Evolutionary conservation across 2,329 filamentous ascomycete species (phyloP).

Genomic region (Apiospora malaysiana): DNA sequence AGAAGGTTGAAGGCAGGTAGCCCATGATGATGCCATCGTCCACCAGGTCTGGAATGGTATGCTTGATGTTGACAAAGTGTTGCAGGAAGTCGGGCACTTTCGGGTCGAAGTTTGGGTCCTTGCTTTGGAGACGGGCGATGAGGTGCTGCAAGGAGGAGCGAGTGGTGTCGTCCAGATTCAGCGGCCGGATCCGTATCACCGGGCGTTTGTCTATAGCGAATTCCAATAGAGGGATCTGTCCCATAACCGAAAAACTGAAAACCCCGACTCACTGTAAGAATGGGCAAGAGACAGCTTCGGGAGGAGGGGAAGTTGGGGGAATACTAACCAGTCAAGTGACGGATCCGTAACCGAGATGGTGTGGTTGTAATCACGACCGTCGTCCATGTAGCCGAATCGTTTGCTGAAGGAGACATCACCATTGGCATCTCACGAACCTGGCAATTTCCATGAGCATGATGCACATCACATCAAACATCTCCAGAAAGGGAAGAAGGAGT

Average conservation of each 20-base stretch:
- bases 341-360: slow-evolving; percentile 41
- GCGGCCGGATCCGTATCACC: slow-evolving; percentile 14
- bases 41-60: slow-evolving; percentile 35
- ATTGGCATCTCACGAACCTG: slow-evolving; percentile 46
- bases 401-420: slow-evolving; percentile 49
- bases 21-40: slow-evolving; percentile 37
- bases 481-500: no score
- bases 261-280: slow-evolving; percentile 32
- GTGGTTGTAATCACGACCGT: slow-evolving; percentile 44
- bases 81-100: slow-evolving; percentile 33
- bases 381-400: slow-evolving; percentile 48
- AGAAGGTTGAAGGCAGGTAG: slow-evolving; percentile 30
- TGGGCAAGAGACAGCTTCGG: no score
- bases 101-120: neutral
- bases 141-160: slow-evolving; percentile 19
- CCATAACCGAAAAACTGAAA: slow-evolving; percentile 40
- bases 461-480: neutral
- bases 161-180: slow-evolving; percentile 20
- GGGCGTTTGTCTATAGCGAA: slow-evolving; percentile 45
- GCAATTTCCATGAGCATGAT: neutral
- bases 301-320: neutral
- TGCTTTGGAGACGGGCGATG: slow-evolving; percentile 1
- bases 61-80: slow-evolving; percentile 36
- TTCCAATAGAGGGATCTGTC: slow-evolving; percentile 42
- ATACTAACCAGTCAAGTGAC: slow-evolving; percentile 20